Percentiles rank a stretch among this genome's conserved stretches.
These are phyloP conservation scores for Helminthosporium solani DNA, from an alignment of 2,329 filamentous ascomycete genomes.

Conservation along the genomic window DNA sequence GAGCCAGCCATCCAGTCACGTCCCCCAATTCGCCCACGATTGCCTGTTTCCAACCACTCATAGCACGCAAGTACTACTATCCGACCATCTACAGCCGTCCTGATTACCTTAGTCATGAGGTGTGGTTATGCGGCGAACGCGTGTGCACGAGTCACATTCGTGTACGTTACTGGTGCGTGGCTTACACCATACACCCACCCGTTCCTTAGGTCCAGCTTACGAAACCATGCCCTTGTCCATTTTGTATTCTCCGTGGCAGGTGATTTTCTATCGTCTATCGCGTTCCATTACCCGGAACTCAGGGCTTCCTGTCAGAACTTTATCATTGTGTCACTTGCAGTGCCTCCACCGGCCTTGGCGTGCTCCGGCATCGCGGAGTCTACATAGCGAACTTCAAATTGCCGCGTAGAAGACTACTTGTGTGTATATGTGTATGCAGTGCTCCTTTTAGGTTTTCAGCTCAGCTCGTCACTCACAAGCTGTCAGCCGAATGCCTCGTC, in stretches of 20 bases:
- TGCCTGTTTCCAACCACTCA: conserved; percentile 7
- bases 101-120: conserved; percentile 5
- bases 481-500: not conserved
- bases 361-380: not conserved
- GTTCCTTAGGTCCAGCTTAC: conserved; percentile 14
- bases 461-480: not conserved
- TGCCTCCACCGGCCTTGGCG: not conserved
- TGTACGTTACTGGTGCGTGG: conserved; percentile 9
- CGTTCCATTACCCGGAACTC: conserved; percentile 19
- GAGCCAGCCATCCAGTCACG: conserved; percentile 5
- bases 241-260: conserved; percentile 3
- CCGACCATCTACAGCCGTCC: conserved; percentile 1
- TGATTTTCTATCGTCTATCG: conserved; percentile 15
- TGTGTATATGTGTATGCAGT: not conserved
- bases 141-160: conserved; percentile 1
- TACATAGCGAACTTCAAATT: not conserved
- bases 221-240: conserved; percentile 6
- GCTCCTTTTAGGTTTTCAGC: not conserved
- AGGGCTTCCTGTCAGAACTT: conserved; percentile 27
- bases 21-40: conserved; percentile 2
- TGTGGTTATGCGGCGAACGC: conserved; percentile 3
- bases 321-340: conserved; percentile 26
- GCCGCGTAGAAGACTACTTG: not conserved
- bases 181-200: conserved; percentile 13
- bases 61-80: not conserved